These are phyloP conservation scores for Groenewaldozyma sp. DNA, from an alignment of 1,139 yeast species.

Conservation along the genomic window DNA sequence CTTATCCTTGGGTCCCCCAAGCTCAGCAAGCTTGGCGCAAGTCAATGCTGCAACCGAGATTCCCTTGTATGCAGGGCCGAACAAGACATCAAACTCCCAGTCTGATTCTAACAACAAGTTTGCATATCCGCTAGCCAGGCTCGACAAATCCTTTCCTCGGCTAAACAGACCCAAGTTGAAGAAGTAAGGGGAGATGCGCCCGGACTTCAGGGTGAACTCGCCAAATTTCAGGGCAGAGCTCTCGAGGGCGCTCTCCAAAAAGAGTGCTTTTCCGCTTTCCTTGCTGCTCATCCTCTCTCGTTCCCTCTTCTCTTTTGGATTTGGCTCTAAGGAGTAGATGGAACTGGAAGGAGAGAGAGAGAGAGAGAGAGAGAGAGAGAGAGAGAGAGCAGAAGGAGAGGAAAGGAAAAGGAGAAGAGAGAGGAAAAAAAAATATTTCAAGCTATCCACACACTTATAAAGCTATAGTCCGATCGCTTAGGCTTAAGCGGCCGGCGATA, in stretches of 20 bases:
- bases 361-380: too few relatives aligned
- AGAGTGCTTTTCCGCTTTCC: constrained; percentile 55
- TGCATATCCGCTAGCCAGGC: constrained; percentile 83
- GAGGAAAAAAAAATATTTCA: too few relatives aligned
- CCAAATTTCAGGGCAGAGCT: constrained; percentile 82
- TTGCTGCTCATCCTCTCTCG: too few relatives aligned
- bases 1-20: constrained; percentile 62
- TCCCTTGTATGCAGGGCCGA: constrained; percentile 98
- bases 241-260: constrained; percentile 72
- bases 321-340: too few relatives aligned
- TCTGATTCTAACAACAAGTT: constrained; percentile 73
- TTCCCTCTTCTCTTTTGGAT: too few relatives aligned
- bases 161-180: constrained; percentile 88
- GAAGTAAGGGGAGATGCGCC: constrained; percentile 91
- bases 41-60: constrained; percentile 92
- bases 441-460: too few relatives aligned
- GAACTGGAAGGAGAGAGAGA: too few relatives aligned
- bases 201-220: constrained; percentile 79
- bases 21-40: constrained; percentile 82
- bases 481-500: too few relatives aligned
- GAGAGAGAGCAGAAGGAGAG: too few relatives aligned
- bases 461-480: too few relatives aligned
- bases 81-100: constrained; percentile 77
- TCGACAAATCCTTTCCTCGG: constrained; percentile 68
- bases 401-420: too few relatives aligned